Percentiles rank a stretch among this genome's conserved stretches.
phyloP scores from a whole-genome alignment of 495 filamentous ascomycete genomes.

The Cercophora newfieldiana region DNA sequence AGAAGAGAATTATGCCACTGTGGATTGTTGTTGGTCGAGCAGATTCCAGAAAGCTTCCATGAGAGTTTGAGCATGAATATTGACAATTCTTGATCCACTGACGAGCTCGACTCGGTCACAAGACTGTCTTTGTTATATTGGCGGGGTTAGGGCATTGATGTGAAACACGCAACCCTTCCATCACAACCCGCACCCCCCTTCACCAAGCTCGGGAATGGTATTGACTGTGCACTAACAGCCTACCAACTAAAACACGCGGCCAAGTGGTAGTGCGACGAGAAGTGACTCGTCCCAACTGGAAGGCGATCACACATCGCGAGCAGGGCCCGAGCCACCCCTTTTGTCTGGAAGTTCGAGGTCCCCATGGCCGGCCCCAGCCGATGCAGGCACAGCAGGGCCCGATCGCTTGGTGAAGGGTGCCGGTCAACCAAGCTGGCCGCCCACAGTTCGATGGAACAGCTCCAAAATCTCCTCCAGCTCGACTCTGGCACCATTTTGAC shows the following conservation, averaged over 20 bases:
- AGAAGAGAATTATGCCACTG: constrained; percentile 11
- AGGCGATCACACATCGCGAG: constrained; percentile 2
- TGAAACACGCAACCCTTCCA: constrained; percentile 4
- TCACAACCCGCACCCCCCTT: not conserved
- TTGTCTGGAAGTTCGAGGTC: not conserved
- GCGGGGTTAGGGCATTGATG: not conserved
- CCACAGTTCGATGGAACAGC: not conserved
- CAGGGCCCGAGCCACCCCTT: constrained; percentile 2
- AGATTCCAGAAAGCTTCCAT: constrained; percentile 18
- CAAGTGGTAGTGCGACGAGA: not conserved
- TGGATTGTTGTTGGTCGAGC: not conserved
- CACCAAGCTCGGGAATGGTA: not conserved
- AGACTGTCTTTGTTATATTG: constrained; percentile 9
- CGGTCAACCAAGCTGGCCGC: not conserved
- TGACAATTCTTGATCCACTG: not conserved
- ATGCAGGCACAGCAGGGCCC: not conserved
- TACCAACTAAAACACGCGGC: not conserved
- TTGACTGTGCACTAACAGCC: not conserved
- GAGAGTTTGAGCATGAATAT: not conserved
- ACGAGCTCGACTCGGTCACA: not conserved
- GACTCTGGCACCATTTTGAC: not conserved
- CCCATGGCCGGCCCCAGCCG: not conserved
- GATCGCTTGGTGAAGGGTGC: not conserved
- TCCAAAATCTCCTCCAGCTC: not conserved
- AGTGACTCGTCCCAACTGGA: constrained; percentile 1